These are phyloP conservation scores for Saccharomycopsis hybrid DNA, from an alignment of 1,139 yeast species.

Conservation along the genomic window DNA sequence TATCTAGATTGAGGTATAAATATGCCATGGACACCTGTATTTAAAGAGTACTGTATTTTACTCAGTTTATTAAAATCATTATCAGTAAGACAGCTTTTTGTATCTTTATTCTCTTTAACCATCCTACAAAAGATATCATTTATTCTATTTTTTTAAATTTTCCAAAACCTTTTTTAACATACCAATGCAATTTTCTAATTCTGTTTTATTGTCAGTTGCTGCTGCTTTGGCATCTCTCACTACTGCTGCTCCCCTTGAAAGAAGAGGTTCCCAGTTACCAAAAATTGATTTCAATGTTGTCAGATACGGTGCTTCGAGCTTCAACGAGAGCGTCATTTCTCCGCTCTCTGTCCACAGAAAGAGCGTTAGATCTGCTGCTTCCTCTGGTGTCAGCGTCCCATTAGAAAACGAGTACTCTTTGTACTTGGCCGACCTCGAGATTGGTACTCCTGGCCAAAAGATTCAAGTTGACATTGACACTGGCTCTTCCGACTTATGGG, in stretches of 20 bases:
- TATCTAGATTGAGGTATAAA: no score
- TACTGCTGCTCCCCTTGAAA: slow-evolving; percentile 14
- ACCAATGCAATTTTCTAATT: slow-evolving; percentile 17
- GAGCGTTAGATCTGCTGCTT: slow-evolving; percentile 22
- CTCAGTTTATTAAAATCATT: no score
- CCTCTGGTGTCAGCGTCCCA: slow-evolving; percentile 8
- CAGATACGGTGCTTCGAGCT: slow-evolving; percentile 5
- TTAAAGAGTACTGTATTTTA: no score
- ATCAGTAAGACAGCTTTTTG: no score
- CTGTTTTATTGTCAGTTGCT: slow-evolving; percentile 13
- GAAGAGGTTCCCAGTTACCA: slow-evolving; percentile 3
- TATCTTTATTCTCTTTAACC: no score
- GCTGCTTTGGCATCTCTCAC: slow-evolving; percentile 15
- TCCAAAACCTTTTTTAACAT: no score
- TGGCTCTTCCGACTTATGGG: slow-evolving; percentile 44
- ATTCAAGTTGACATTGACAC: slow-evolving; percentile 38
- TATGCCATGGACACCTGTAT: no score
- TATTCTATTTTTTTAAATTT: no score
- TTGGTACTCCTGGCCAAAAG: slow-evolving; percentile 32
- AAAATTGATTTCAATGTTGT: slow-evolving; percentile 15
- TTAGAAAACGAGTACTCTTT: slow-evolving; percentile 13
- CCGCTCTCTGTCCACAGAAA: slow-evolving; percentile 30
- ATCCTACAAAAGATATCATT: no score
- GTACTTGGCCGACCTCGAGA: slow-evolving; percentile 32
- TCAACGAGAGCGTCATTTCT: background rate